Conservation (phyloP, 768 basidiomycete genomes). For the Nevesoporus exiguus region DNA sequence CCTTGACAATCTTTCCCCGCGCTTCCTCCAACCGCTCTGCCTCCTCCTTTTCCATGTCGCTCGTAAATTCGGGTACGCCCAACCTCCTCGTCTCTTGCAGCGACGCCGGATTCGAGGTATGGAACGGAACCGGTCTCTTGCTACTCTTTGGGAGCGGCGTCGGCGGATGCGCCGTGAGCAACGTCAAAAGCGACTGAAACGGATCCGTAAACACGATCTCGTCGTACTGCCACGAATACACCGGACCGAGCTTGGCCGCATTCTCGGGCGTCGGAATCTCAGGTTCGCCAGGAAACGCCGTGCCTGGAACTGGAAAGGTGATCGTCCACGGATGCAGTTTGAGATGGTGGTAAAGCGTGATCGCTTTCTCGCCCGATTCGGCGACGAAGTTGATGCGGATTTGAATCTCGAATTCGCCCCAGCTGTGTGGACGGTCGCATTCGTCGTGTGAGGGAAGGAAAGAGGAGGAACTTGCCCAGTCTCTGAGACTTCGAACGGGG, state of each 20-base stretch:
- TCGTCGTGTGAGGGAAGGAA: background rate
- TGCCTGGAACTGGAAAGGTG: constrained; percentile 23
- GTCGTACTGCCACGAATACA: constrained; percentile 99
- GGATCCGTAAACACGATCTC: constrained; percentile 97
- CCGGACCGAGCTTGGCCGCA: constrained; percentile 67
- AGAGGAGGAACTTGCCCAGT: constrained; percentile 61
- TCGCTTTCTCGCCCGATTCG: constrained; percentile 89
- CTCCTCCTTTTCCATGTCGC: constrained; percentile 86
- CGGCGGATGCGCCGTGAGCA: constrained; percentile 79
- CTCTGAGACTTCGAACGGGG: constrained; percentile 93
- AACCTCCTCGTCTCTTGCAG: constrained; percentile 61
- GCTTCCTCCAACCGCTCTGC: constrained; percentile 76
- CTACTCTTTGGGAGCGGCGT: constrained; percentile 65
- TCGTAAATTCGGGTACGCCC: constrained; percentile 80
- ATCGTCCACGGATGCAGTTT: constrained; percentile 90
- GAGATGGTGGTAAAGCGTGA: constrained; percentile 87
- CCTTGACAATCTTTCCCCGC: constrained; percentile 60
- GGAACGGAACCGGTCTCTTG: constrained; percentile 68
- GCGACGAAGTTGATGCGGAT: constrained; percentile 86
- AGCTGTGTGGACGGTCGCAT: constrained; percentile 42
- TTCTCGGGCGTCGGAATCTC: constrained; percentile 66
- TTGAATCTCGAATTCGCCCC: constrained; percentile 98
- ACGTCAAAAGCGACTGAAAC: constrained; percentile 77
- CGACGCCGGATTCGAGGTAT: constrained; percentile 55
- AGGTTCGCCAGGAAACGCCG: constrained; percentile 42